Percentiles rank a stretch among this genome's conserved stretches.
Evolutionary conservation across 805 yeast species (phyloP).

Genomic region (Wickerhamiella sergipiensis): DNA sequence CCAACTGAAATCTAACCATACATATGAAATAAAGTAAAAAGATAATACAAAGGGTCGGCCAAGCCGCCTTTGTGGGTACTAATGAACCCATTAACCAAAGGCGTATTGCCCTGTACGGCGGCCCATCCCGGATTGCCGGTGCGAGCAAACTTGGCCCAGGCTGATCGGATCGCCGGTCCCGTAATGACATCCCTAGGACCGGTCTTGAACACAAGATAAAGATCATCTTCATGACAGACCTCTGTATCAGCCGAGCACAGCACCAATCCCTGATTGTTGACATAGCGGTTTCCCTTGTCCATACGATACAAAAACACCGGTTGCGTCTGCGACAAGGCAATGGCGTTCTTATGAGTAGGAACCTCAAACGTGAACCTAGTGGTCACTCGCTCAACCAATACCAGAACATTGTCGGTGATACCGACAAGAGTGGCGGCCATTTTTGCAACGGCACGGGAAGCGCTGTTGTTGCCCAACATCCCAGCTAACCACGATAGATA

Average conservation of each 20-base stretch:
- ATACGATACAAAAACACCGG: constrained; percentile 17
- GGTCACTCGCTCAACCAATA: constrained; percentile 12
- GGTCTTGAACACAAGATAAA: constrained; percentile 15
- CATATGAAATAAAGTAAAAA: background rate
- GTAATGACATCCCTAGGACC: background rate
- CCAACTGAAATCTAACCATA: background rate
- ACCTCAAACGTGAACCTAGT: constrained; percentile 19
- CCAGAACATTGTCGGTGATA: constrained; percentile 3
- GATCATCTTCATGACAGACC: constrained; percentile 23
- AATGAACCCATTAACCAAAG: background rate
- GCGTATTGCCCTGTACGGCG: background rate
- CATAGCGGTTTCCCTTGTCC: constrained; percentile 18
- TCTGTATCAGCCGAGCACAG: constrained; percentile 12
- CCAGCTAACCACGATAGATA: background rate
- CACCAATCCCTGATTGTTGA: constrained; percentile 7
- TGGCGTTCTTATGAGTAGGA: constrained; percentile 7
- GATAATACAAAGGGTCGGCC: background rate
- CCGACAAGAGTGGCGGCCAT: constrained; percentile 2
- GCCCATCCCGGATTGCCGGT: background rate
- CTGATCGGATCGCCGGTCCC: background rate
- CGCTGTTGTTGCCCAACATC: background rate
- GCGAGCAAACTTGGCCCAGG: background rate
- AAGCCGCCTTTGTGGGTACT: background rate
- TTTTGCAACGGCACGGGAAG: background rate
- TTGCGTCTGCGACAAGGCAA: background rate